Base-by-base conservation (phyloP, 257 asterid species). In the Paraleonurus japonicus region DNA sequence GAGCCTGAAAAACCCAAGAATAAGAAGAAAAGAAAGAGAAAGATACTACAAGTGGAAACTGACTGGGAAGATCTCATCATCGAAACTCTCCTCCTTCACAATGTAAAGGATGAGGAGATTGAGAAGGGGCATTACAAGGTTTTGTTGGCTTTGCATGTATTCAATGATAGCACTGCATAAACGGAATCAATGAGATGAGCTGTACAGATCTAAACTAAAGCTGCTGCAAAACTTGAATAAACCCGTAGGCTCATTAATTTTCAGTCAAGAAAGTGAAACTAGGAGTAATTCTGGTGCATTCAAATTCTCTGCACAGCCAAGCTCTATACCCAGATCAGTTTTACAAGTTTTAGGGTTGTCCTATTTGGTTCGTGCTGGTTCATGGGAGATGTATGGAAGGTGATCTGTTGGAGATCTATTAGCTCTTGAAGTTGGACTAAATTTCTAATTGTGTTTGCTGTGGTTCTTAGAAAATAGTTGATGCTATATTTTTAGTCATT, bases 381-480 rank as follows among this genome's bases (percentile, higher is more conserved):
- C 96, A 33, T 94, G 99, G 99, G 99, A 94, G 89, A 79, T 84
- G 82, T 92, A 91, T 78, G 99, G 97, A 80, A 89, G 98, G 98
- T 93, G 81, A 85, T 67, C 60, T 66, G 48, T 60, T 58, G 60
- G 65, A 63, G 43, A 54, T 64, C 60, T 59, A 54, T 77, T 71
- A 16, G 70, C 65, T 27, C 39, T 69, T 61, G 73, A 76, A 50
- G 68, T 24, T 69, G 39, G 58, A 66, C 8, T 59, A 10, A 4
- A 33, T 72, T 75, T 33, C 33, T 35, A 39, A 8, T 24, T 74
- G 47, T 66, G 41, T 66, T 28, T 50, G 30, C 43, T 51, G 20
- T 16, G 48, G 55, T 67, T 15, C 12, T 32, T 67, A 15, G 47
- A 58, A 39, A 57, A 24, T 33, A 23, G 20, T 17, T 27, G 51